A percentile compares a stretch with the other conserved stretches of the same genome.
Evolutionary conservation across 495 filamentous ascomycete species (phyloP).

Genomic region (Tetracladium setigerum): DNA sequence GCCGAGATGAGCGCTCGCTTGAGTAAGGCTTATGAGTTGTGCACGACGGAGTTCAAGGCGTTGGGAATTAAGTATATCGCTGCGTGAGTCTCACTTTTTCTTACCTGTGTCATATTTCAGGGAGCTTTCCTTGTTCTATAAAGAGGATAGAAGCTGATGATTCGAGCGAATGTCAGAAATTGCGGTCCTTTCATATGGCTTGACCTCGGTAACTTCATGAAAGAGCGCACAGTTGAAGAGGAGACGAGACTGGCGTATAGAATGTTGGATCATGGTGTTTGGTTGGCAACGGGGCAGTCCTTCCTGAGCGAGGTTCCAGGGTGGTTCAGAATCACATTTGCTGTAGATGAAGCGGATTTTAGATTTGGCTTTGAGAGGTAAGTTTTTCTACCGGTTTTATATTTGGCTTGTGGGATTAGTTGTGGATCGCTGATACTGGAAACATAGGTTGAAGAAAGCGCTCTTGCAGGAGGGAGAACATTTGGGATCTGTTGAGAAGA

Average conservation of each 20-base stretch:
- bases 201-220: background rate
- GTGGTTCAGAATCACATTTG: slow-evolving; percentile 2
- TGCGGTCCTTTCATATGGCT: slow-evolving; percentile 7
- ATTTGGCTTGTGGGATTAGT: too few relatives aligned
- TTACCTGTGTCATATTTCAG: too few relatives aligned
- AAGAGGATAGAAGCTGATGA: too few relatives aligned
- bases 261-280: slow-evolving; percentile 1
- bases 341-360: background rate
- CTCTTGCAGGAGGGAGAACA: too few relatives aligned
- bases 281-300: slow-evolving; percentile 2
- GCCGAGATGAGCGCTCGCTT: background rate
- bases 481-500: too few relatives aligned
- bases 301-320: background rate
- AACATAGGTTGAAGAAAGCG: too few relatives aligned
- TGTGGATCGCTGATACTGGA: too few relatives aligned
- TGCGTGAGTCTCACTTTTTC: too few relatives aligned
- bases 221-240: background rate
- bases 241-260: background rate
- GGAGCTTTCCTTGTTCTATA: too few relatives aligned
- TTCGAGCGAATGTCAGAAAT: background rate
- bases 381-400: too few relatives aligned
- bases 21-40: background rate
- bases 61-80: background rate
- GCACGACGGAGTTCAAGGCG: background rate
- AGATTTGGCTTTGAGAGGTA: too few relatives aligned